Base-by-base conservation (phyloP, 345 rosid genomes). In the Pistacia integerrima region DNA sequence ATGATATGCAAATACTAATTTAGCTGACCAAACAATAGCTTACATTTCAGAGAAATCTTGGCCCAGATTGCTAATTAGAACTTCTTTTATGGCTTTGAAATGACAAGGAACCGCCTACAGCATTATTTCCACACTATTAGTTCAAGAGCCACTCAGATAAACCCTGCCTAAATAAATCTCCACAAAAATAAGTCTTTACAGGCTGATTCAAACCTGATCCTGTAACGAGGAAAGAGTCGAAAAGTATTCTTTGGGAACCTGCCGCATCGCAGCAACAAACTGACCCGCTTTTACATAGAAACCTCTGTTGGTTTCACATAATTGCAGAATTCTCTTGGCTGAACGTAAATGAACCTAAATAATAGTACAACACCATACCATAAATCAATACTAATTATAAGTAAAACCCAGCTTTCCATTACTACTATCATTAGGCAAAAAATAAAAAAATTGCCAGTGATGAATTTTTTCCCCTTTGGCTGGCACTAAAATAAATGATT, bases 201-300 rank as follows among this genome's bases (percentile, higher is more conserved):
- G 58, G 46, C 13, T 54, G 7, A 63, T 69, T 5, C 62, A 51
- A 54, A 94, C 98, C 93, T 94, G 86, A 78, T 94, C 93, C 84
- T 92, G 94, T 73, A 94, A 82, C 3, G 97, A 83, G 6, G 95
- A 90, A 79, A 94, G 94, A 18, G 83, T 83, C 14, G 81, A 75
- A 4, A 91, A 82, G 79, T 94, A 94, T 78, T 92, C 97, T 75
- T 83, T 84, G 0, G 97, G 98, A 74, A 87, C 92, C 66, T 91
- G 97, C 76, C 88, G 85, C 87, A 94, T 36, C 13, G 97, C 84
- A 58, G 93, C 89, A 69, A 91, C 91, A 82, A 90, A 94, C 76
- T 94, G 97, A 48, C 98, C 97, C 33, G 97, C 98, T 89, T 94
- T 94, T 73, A 89, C 84, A 70, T 91, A 94, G 81, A 94, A 91